Base-by-base conservation (phyloP, 2,329 filamentous ascomycete species). In the Drechslerella dactyloides region DNA sequence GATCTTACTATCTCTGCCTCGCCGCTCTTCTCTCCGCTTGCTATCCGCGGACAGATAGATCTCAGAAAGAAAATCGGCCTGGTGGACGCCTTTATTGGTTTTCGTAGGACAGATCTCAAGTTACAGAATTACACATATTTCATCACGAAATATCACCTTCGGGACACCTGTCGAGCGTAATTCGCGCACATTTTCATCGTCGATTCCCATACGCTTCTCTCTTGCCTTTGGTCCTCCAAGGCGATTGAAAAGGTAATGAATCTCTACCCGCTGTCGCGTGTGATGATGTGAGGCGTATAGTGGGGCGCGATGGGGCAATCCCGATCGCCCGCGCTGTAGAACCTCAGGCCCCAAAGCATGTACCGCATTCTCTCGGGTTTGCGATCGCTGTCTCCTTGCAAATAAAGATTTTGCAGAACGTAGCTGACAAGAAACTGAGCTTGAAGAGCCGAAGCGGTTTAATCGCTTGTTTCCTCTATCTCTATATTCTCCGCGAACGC, bases 71-170 rank as follows among this genome's bases (percentile, higher is more conserved):
- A 72, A 51, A 64, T 46, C 60, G 54, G 60, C 54, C 53, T 30
- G 68, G 68, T 65, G 68, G 68, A 72, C 68, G 60, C 68, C 68
- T 72, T 72, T 42, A 72, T 42, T 72, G 68, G 68, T 72, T 48
- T 57, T 51, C 42, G 37, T 72, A 72, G 68, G 55, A 58, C 48
- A 60, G 60, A 72, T 73, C 63, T 64, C 50, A 60, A 68, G 53
- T 66, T 48, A 53, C 56, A 46, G 56, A 53, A 58, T 53, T 30
- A 51, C 35, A 37, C 19, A 24, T 44, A 50, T 58, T 40, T 46
- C 40, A 55, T 24, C 55, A 30, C 19, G 40, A 51, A n/a, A n/a
- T 19, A 3, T 42, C 30, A 17, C 44, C 10, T 23, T 10, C n/a
- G 30, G 11, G 24, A 24, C 44, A 37, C 30, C 44, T 24, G 33